phyloP scores from a whole-genome alignment of 257 asterid species.

The Capsicum baccatum region DNA sequence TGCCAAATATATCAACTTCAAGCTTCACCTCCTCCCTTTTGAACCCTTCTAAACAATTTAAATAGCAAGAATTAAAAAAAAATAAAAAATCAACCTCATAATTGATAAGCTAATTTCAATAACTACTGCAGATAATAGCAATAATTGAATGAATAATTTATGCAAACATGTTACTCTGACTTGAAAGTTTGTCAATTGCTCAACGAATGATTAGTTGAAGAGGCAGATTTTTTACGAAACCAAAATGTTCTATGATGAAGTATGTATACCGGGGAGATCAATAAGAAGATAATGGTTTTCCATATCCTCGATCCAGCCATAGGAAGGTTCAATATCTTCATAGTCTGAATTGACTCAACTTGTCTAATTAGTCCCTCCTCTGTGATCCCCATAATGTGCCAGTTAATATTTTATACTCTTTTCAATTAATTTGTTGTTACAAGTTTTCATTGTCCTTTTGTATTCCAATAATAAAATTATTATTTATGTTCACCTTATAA shows the following conservation, averaged over 20 bases:
- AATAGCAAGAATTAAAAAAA: neutral
- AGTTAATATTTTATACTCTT: neutral
- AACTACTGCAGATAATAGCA: neutral
- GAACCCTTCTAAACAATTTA: constrained; percentile 37
- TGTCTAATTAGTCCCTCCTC: neutral
- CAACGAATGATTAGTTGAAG: neutral
- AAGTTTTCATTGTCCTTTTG: too few relatives aligned
- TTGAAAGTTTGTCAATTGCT: too few relatives aligned
- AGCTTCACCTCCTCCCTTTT: constrained; percentile 43
- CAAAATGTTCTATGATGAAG: neutral
- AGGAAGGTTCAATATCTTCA: constrained; percentile 43
- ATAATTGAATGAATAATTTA: neutral
- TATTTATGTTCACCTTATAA: too few relatives aligned
- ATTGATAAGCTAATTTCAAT: neutral
- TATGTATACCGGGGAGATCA: constrained; percentile 46
- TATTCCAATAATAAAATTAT: too few relatives aligned
- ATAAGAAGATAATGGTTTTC: constrained; percentile 36
- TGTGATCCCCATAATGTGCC: neutral
- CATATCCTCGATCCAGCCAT: constrained; percentile 44
- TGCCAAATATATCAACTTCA: constrained; percentile 35
- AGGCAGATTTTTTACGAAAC: neutral
- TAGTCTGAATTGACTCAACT: neutral
- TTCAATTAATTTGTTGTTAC: too few relatives aligned
- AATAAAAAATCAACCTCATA: neutral
- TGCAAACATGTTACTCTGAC: too few relatives aligned